A percentile compares a stretch with the other conserved stretches of the same genome.
These are phyloP conservation scores for Sporisorium graminicola DNA, from an alignment of 1,284 basidiomycete species.

Conservation along the genomic window DNA sequence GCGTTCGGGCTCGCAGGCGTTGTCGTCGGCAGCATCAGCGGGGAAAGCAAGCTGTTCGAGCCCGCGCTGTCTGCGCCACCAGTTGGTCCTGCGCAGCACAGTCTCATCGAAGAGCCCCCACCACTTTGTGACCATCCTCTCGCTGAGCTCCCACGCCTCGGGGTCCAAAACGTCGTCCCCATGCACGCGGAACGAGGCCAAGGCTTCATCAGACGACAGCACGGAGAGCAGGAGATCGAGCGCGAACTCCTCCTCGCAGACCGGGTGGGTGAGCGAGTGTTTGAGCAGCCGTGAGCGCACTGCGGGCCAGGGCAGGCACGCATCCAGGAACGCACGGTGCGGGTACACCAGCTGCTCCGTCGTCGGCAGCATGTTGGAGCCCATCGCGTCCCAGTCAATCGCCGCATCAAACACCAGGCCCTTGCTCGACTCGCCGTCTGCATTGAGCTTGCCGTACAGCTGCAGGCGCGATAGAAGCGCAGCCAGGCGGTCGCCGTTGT, in stretches of 20 bases:
- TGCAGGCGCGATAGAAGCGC: slow-evolving; percentile 30
- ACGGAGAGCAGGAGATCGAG: slow-evolving; percentile 37
- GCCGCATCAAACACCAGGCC: slow-evolving; percentile 38
- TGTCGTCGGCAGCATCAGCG: neutral
- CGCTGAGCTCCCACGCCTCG: slow-evolving; percentile 51
- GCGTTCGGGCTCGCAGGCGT: slow-evolving; percentile 12
- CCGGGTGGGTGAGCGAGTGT: slow-evolving; percentile 22
- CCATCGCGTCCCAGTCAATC: slow-evolving; percentile 33
- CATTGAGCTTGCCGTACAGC: slow-evolving; percentile 3
- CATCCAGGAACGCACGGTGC: slow-evolving; percentile 48
- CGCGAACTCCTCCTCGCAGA: slow-evolving; percentile 51
- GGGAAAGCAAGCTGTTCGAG: slow-evolving; percentile 17
- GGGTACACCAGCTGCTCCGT: slow-evolving; percentile 43
- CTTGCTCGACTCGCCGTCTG: slow-evolving; percentile 10
- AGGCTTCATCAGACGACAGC: slow-evolving; percentile 18
- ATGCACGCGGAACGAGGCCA: slow-evolving; percentile 41
- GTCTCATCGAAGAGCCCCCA: slow-evolving; percentile 51
- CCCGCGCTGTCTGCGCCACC: slow-evolving; percentile 54
- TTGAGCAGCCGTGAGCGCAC: slow-evolving; percentile 48
- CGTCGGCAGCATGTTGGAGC: slow-evolving; percentile 36
- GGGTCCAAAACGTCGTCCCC: slow-evolving; percentile 51
- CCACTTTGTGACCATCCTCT: slow-evolving; percentile 47
- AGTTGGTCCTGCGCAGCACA: slow-evolving; percentile 43
- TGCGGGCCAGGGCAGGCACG: slow-evolving; percentile 47
- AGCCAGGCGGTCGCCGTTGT: slow-evolving; percentile 1